Evolutionary conservation across 345 rosid genomes (phyloP), one percentile per base, ranked within the genome.

Genomic region (Raphanus raphanistrum): DNA sequence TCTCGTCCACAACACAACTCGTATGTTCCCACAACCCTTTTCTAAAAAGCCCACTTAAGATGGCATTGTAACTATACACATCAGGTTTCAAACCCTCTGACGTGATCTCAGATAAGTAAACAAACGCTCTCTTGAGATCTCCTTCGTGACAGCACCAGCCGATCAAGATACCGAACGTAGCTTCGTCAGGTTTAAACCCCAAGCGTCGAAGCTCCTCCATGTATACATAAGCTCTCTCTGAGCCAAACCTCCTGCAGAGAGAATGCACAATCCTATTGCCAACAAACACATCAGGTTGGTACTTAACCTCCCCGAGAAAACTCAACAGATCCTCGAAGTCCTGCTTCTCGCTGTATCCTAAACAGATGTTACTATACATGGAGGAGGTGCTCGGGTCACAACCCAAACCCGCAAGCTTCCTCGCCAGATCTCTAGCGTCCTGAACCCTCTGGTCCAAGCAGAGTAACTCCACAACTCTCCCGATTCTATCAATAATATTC

Each of bases 301-400:
- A 66, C 69, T 82, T 85, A 76, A 77, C 73, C 69, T 86, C 91
- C 65, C 36, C 33, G 62, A 87, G 70, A 67, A 91, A 86, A 82
- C 87, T 84, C 41, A 86, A 58, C 66, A 84, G 66, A 85, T 93
- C 96, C 74, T 89, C 94, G 76, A 88, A 93, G 66, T 93, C 92
- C 63, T 85, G 86, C 85, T 89, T 91, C 77, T 87, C 85, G 71
- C 87, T 84, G 71, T 90, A 91, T 8, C 88, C 92, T 75, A 66
- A 65, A 58, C 86, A 81, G 75, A 91, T 88, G 66, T 84, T 84
- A 70, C 88, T 80, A 35, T 86, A 52, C 67, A 83, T 74, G 6
- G 71, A 75, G 69, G 70, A 75, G 69, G 70, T 68, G 75, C 82
- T 78, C 41, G 84, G 82, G 79, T 73, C 68, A 81, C 84, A 85